Percentiles rank a stretch among this genome's conserved stretches.
Conservation (phyloP, 352 stramenopile species). For the Phytopythium helicoides region DNA sequence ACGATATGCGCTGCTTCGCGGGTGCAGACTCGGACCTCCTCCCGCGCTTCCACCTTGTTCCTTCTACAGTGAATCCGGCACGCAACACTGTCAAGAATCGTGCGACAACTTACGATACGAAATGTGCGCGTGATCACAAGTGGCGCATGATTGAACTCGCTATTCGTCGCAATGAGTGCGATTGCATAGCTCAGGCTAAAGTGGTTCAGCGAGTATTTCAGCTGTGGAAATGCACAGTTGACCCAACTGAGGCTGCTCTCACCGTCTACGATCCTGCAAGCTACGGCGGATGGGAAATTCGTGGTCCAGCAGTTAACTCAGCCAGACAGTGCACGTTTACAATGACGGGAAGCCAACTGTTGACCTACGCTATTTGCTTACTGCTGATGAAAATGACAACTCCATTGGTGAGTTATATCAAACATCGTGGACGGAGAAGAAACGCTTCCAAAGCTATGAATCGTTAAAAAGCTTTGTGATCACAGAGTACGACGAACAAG, state of each 20-base stretch:
- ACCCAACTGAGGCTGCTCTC: slow-evolving; percentile 17
- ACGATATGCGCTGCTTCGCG: slow-evolving; percentile 91
- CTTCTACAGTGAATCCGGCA: slow-evolving; percentile 6
- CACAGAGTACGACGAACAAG: slow-evolving; percentile 31
- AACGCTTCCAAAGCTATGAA: slow-evolving; percentile 68
- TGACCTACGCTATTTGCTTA: slow-evolving; percentile 28
- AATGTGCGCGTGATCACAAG: slow-evolving; percentile 94
- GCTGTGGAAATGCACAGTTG: slow-evolving; percentile 92
- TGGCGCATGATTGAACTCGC: slow-evolving; percentile 88
- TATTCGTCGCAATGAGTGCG: slow-evolving; percentile 89
- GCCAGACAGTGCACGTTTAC: slow-evolving; percentile 59
- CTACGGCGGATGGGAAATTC: slow-evolving; percentile 49
- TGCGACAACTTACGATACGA: slow-evolving; percentile 68
- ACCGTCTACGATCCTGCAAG: slow-evolving; percentile 36
- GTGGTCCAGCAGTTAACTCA: slow-evolving; percentile 36
- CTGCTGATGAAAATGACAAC: slow-evolving; percentile 18
- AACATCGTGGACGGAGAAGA: slow-evolving; percentile 58
- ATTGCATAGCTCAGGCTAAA: slow-evolving; percentile 89
- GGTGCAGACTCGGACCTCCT: slow-evolving; percentile 82
- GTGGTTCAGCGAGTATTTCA: slow-evolving; percentile 89
- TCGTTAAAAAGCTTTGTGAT: slow-evolving; percentile 64
- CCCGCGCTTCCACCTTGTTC: slow-evolving; percentile 38
- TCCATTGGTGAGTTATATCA: slow-evolving; percentile 55
- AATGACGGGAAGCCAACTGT: slow-evolving; percentile 12
- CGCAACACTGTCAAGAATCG: slow-evolving; percentile 45